Conservation (phyloP, 2,329 filamentous ascomycete genomes). For the Colletotrichum filicis region DNA sequence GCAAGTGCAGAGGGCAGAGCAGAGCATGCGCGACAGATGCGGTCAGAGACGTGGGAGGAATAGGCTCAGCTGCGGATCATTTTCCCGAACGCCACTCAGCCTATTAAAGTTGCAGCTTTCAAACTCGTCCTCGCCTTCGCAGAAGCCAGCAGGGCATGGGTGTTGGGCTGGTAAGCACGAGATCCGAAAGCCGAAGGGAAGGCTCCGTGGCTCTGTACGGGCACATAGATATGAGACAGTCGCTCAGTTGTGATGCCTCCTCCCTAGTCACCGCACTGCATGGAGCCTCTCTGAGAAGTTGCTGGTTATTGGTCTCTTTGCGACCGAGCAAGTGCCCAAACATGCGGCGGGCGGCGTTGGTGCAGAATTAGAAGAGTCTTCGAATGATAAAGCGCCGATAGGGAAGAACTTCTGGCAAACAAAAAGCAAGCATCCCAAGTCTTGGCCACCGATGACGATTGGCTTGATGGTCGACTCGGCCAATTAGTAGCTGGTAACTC, state of each 20-base stretch:
- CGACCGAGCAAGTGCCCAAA: not conserved
- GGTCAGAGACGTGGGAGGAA: slow-evolving; percentile 17
- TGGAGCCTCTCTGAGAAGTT: not conserved
- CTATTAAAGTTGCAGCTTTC: slow-evolving; percentile 10
- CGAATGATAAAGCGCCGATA: not conserved
- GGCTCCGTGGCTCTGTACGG: not conserved
- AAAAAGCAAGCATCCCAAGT: not conserved
- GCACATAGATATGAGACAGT: not conserved
- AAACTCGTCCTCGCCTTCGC: not conserved
- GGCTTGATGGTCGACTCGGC: not conserved
- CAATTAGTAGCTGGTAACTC: not conserved
- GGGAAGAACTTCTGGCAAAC: not conserved
- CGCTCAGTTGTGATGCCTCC: not conserved
- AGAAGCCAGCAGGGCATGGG: not conserved
- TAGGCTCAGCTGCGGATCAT: not conserved
- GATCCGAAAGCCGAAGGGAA: not conserved
- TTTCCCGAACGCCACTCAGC: not conserved
- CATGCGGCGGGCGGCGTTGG: not conserved
- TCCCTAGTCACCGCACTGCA: not conserved
- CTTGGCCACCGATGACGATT: not conserved
- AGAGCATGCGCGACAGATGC: slow-evolving; percentile 6
- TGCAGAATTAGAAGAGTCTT: not conserved
- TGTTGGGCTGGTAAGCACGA: not conserved
- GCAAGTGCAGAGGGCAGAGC: not conserved
- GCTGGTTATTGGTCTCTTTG: slow-evolving; percentile 21